These are phyloP conservation scores for Vaccinium macrocarpon DNA, from an alignment of 148 eudicot species.

Conservation along the genomic window DNA sequence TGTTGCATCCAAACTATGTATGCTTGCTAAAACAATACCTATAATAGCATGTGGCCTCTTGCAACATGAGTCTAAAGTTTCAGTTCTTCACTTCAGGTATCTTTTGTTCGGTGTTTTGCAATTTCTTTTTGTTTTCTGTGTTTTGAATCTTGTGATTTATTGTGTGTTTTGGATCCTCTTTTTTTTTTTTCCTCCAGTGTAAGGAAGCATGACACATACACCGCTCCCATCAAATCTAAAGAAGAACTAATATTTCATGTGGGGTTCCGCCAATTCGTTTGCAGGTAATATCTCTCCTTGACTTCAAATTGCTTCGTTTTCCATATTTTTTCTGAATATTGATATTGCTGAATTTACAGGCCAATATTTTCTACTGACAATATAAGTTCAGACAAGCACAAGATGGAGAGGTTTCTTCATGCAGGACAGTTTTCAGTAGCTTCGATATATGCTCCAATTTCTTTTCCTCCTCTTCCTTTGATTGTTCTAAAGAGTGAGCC, in stretches of 20 bases:
- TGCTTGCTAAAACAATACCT: slow-evolving; percentile 50
- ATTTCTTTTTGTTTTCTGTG: not conserved
- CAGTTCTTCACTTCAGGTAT: slow-evolving; percentile 97
- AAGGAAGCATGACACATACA: slow-evolving; percentile 85
- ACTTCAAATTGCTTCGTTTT: not conserved
- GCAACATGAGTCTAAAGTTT: slow-evolving; percentile 95
- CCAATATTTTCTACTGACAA: slow-evolving; percentile 85
- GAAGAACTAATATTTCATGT: slow-evolving; percentile 90
- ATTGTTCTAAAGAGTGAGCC: slow-evolving; percentile 62
- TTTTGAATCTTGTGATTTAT: not conserved
- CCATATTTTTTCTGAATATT: not conserved
- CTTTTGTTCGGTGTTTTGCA: not conserved
- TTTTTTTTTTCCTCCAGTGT: slow-evolving; percentile 41
- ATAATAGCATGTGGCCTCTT: slow-evolving; percentile 72
- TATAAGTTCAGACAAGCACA: slow-evolving; percentile 75
- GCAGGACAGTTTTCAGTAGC: slow-evolving; percentile 80
- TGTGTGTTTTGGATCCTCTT: slow-evolving; percentile 3
- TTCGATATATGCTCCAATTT: slow-evolving; percentile 88
- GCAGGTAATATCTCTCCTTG: slow-evolving; percentile 42
- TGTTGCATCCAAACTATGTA: slow-evolving; percentile 59
- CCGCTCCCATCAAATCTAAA: slow-evolving; percentile 81
- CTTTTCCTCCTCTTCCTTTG: slow-evolving; percentile 77
- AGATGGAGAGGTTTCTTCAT: slow-evolving; percentile 99
- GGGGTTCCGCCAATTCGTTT: slow-evolving; percentile 86
- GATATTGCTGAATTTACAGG: slow-evolving; percentile 41